Conservation (phyloP, 805 yeast species). For the Schwanniomyces pseudopolymorphus region DNA sequence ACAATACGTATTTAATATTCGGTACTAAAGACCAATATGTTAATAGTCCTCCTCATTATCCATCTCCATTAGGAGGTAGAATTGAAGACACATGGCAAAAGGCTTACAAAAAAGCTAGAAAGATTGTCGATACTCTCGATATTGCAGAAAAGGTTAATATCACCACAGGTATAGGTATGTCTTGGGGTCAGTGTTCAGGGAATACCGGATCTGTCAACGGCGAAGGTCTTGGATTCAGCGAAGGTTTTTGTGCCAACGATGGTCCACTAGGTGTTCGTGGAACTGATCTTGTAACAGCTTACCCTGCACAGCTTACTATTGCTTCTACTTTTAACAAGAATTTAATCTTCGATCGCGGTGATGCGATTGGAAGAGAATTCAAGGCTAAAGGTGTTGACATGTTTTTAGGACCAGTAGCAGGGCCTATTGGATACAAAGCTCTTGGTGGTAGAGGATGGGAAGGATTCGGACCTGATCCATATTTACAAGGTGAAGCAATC, state of each 20-base stretch:
- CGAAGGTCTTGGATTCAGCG: constrained; percentile 43
- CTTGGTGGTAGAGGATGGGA: constrained; percentile 69
- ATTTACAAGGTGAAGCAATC: constrained; percentile 55
- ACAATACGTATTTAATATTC: neutral
- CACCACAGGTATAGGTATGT: constrained; percentile 66
- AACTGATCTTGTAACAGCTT: constrained; percentile 55
- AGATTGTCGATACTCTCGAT: constrained; percentile 55
- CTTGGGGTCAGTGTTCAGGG: constrained; percentile 61
- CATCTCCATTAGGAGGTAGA: constrained; percentile 44
- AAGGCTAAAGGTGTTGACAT: constrained; percentile 55
- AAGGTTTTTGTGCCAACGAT: constrained; percentile 56
- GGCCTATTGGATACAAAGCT: constrained; percentile 62
- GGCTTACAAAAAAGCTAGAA: constrained; percentile 57
- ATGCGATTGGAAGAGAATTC: constrained; percentile 57
- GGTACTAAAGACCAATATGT: constrained; percentile 2
- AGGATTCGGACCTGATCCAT: constrained; percentile 62
- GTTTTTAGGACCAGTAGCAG: constrained; percentile 56
- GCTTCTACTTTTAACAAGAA: constrained; percentile 58
- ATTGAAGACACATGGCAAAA: constrained; percentile 53
- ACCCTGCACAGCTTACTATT: constrained; percentile 59
- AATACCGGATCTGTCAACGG: constrained; percentile 60
- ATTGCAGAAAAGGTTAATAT: constrained; percentile 59
- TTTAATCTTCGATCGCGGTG: constrained; percentile 51
- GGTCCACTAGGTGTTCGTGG: constrained; percentile 62
- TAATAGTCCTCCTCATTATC: constrained; percentile 3